Evolutionary conservation across 2,329 filamentous ascomycete genomes (phyloP), one percentile per base, ranked within the genome.

Genomic region (Colletotrichum sp.): DNA sequence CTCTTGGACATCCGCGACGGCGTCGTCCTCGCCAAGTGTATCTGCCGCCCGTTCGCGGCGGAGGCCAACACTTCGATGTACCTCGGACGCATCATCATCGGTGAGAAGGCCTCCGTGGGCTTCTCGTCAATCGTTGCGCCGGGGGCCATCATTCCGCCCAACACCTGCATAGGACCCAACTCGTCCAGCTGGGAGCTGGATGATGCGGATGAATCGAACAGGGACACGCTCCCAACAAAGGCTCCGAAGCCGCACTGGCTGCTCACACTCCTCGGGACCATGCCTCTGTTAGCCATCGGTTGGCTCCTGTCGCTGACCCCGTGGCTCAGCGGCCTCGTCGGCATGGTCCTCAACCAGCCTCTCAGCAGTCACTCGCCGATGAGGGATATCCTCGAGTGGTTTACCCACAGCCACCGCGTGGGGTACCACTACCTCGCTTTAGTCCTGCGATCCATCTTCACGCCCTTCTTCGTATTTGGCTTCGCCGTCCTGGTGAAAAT

Each of bases 281-380:
- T 84, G 18, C 89, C 89, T 1, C 78, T 90, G 5, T 78, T 81
- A 4, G 49, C 87, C 2, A 8, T 87, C 3, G 83, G 84, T 5
- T 86, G 84, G 80, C 80, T 88, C 62, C 69, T 89, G 21, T 86
- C 86, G 24, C 83, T 88, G 26, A 67, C 87, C 4, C 89, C 90
- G 6, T 88, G 87, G 87, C 77, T 87, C 36, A 81, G 79, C 18
- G 87, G 86, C 44, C 82, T 88, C 4, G 57, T 89, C 13, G 88
- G 88, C 30, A 85, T 98, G 95, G 66, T 98, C 94, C 55, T 93
- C 93, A 83, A 84, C 5, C 79, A 86, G 77, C 86, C 87, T 1
- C 59, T 79, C 4, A 74, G 77, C 8, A 80, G 77, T 13, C 75
- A 80, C 2, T 84, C 86, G 24, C 84, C 84, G 36, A 78, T 90